phyloP scores from a whole-genome alignment of 2,329 filamentous ascomycete genomes.

The Akanthomyces uredinophilus region DNA sequence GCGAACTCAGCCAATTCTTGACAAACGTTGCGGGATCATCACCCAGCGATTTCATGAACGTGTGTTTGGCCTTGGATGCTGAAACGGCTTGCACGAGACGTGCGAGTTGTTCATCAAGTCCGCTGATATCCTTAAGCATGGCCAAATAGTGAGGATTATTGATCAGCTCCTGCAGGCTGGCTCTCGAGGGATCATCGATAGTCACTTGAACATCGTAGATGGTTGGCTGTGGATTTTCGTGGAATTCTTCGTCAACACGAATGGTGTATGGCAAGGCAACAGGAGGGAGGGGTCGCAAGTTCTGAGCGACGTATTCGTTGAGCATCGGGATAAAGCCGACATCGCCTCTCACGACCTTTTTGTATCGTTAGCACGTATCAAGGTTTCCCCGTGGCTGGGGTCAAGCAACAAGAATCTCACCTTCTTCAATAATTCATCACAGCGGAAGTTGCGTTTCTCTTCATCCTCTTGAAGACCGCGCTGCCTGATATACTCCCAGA shows the following conservation, averaged over 20 bases:
- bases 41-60: conserved; percentile 74
- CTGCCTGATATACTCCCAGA: conserved; percentile 92
- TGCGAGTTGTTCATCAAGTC: conserved; percentile 80
- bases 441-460: conserved; percentile 87
- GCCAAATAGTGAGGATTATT: conserved; percentile 64
- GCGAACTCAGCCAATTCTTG: conserved; percentile 81
- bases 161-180: conserved; percentile 59
- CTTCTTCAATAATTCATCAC: conserved; percentile 74
- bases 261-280: conserved; percentile 88
- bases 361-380: not conserved
- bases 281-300: conserved; percentile 74
- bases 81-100: conserved; percentile 76
- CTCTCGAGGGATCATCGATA: conserved; percentile 75
- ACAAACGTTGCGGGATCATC: conserved; percentile 82
- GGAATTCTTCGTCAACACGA: conserved; percentile 80
- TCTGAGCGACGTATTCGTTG: conserved; percentile 70
- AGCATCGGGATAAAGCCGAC: conserved; percentile 81
- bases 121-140: conserved; percentile 69
- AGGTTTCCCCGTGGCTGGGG: not conserved
- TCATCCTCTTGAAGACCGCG: conserved; percentile 89
- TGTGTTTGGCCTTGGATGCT: conserved; percentile 83
- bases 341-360: conserved; percentile 72
- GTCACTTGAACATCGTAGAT: conserved; percentile 86
- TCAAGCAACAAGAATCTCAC: conserved; percentile 43
- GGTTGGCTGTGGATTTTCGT: conserved; percentile 69